These are phyloP conservation scores for Canavalia gladiata DNA, from an alignment of 306 rosid species.

Conservation along the genomic window DNA sequence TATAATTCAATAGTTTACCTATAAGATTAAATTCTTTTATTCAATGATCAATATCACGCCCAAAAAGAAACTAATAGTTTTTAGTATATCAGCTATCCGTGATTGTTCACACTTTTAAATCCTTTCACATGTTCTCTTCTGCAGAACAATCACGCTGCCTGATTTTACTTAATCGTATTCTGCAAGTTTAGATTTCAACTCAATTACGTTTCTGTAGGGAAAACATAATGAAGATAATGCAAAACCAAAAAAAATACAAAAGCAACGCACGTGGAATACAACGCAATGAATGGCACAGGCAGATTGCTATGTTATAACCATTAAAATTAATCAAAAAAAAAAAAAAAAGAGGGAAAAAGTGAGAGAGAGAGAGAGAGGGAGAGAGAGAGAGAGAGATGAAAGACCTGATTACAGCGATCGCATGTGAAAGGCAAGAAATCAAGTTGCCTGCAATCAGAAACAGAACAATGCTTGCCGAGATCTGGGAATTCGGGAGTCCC, in stretches of 20 bases:
- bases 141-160: not conserved
- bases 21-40: slow-evolving; percentile 16
- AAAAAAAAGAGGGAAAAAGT: too few species aligned
- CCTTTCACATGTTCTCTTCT: not conserved
- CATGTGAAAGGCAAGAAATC: slow-evolving; percentile 97
- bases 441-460: slow-evolving; percentile 73
- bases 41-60: not conserved
- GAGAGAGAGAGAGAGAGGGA: not conserved
- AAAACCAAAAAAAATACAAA: not conserved
- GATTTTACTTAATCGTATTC: too few species aligned
- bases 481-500: slow-evolving; percentile 96
- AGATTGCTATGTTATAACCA: not conserved
- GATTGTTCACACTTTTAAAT: not conserved
- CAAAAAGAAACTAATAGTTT: not conserved
- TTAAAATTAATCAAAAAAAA: not conserved
- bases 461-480: slow-evolving; percentile 87
- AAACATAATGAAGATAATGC: not conserved
- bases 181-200: not conserved
- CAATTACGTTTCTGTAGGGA: not conserved
- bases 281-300: not conserved
- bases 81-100: slow-evolving; percentile 5
- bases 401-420: slow-evolving; percentile 82
- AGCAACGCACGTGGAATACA: not conserved
- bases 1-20: not conserved
- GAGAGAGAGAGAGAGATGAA: not conserved